A percentile compares a stretch with the other conserved stretches of the same genome.
phyloP scores from a whole-genome alignment of 768 basidiomycete species.

The Rhizopogon vinicolor region DNA sequence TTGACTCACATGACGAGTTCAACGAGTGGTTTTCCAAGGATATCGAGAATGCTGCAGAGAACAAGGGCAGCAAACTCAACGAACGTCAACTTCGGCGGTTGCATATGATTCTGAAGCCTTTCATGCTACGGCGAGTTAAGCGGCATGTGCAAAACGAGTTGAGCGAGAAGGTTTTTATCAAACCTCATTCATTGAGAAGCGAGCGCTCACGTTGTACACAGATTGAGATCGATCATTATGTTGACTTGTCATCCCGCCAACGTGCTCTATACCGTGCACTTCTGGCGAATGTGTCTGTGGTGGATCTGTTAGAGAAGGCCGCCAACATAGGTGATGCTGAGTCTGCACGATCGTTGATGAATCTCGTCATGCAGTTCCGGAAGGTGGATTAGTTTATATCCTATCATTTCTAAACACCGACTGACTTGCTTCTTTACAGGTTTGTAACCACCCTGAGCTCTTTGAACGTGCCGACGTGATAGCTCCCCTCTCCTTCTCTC shows the following conservation, averaged over 20 bases:
- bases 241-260: conserved; percentile 92
- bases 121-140: conserved; percentile 97
- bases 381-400: conserved; percentile 50
- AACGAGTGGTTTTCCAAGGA: conserved; percentile 99
- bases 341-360: conserved; percentile 94
- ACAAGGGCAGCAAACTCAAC: conserved; percentile 86
- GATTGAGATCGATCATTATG: conserved; percentile 96
- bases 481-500: conserved; percentile 86
- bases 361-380: conserved; percentile 99
- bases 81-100: conserved; percentile 92
- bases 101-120: conserved; percentile 99
- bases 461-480: conserved; percentile 97
- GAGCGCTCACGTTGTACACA: conserved; percentile 74
- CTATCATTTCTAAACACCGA: conserved; percentile 1
- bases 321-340: conserved; percentile 87
- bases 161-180: conserved; percentile 80
- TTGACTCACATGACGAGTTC: conserved; percentile 99
- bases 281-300: conserved; percentile 89
- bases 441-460: conserved; percentile 97
- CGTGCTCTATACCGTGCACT: conserved; percentile 85
- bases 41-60: conserved; percentile 92
- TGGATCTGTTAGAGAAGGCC: conserved; percentile 91
- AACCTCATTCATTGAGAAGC: conserved; percentile 53
- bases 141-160: conserved; percentile 99
- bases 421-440: conserved; percentile 35